A percentile compares a stretch with the other conserved stretches of the same genome.
Evolutionary conservation across 2,329 filamentous ascomycete species (phyloP).

Genomic region (Pseudogymnoascus pannorum): DNA sequence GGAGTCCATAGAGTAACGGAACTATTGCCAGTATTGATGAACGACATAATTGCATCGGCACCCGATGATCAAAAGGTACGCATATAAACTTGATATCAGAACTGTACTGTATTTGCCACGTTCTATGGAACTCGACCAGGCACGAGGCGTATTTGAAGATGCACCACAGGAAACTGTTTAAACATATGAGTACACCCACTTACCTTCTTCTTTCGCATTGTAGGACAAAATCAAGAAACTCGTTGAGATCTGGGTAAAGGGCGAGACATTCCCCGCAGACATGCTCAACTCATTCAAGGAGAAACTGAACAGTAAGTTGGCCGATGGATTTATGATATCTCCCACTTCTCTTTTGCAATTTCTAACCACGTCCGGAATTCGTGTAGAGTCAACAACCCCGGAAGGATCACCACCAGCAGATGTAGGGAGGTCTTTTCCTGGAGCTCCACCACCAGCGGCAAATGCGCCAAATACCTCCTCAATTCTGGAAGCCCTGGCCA

Average conservation of each 20-base stretch:
- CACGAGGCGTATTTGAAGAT: conserved; percentile 8
- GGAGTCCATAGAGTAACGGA: conserved; percentile 96
- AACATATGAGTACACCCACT: conserved; percentile 32
- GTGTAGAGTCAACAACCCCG: conserved; percentile 65
- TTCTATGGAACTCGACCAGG: not conserved
- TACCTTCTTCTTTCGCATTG: conserved; percentile 42
- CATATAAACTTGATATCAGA: conserved; percentile 26
- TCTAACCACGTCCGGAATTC: conserved; percentile 35
- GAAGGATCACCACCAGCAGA: conserved; percentile 44
- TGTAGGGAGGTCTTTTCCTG: conserved; percentile 34
- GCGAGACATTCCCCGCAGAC: conserved; percentile 74
- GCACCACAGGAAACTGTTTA: not conserved
- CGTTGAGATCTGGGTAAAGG: conserved; percentile 96
- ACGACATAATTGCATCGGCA: conserved; percentile 82
- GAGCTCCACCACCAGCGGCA: conserved; percentile 33
- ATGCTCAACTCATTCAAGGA: conserved; percentile 80
- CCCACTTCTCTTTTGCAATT: conserved; percentile 15
- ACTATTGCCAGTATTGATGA: conserved; percentile 87
- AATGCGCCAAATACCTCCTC: conserved; percentile 49
- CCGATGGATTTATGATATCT: not conserved
- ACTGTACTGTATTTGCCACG: conserved; percentile 12
- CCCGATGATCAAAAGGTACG: conserved; percentile 96
- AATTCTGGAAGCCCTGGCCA: conserved; percentile 72
- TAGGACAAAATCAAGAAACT: conserved; percentile 96
- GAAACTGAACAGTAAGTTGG: conserved; percentile 65